These are phyloP conservation scores for Mortierella antarctica DNA, from an alignment of 192 early-diverging fungal species.

Conservation along the genomic window DNA sequence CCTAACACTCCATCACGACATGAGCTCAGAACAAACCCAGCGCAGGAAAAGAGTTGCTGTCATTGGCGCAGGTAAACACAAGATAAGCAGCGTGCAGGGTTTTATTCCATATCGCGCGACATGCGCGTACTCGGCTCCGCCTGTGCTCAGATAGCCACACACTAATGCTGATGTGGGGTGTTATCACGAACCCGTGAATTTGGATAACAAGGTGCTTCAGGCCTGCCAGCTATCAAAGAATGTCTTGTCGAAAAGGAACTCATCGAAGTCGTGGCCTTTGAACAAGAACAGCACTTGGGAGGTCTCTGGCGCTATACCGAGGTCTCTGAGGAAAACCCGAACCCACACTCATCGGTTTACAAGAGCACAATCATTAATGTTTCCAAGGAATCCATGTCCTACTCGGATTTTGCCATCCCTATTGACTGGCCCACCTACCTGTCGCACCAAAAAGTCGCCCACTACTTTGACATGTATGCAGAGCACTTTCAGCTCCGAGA, in stretches of 20 bases:
- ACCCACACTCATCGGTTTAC: conserved; percentile 66
- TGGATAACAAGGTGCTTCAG: conserved; percentile 56
- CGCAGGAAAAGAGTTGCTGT: conserved; percentile 5
- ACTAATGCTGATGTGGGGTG: too few relatives aligned
- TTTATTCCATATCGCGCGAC: too few relatives aligned
- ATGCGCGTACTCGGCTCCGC: too few relatives aligned
- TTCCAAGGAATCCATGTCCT: conserved; percentile 64
- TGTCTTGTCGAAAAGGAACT: conserved; percentile 63
- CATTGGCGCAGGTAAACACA: conserved; percentile 11
- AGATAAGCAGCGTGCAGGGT: too few relatives aligned
- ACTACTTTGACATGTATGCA: conserved; percentile 65
- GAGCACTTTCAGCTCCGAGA: conserved; percentile 58
- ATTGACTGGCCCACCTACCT: conserved; percentile 68
- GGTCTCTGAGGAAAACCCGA: conserved; percentile 51
- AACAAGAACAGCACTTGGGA: conserved; percentile 59
- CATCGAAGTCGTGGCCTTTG: conserved; percentile 66
- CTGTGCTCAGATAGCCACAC: too few relatives aligned
- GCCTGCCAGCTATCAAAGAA: conserved; percentile 64
- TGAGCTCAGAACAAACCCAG: too few relatives aligned
- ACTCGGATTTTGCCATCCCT: conserved; percentile 70
- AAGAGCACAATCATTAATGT: conserved; percentile 67
- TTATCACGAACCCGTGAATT: too few relatives aligned
- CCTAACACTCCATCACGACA: too few relatives aligned
- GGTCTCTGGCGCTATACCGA: conserved; percentile 70
- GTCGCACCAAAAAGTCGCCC: conserved; percentile 56